Percentiles rank a stretch among this genome's conserved stretches.
Conservation (phyloP, 306 rosid species). For the Psophocarpus tetragonolobus region DNA sequence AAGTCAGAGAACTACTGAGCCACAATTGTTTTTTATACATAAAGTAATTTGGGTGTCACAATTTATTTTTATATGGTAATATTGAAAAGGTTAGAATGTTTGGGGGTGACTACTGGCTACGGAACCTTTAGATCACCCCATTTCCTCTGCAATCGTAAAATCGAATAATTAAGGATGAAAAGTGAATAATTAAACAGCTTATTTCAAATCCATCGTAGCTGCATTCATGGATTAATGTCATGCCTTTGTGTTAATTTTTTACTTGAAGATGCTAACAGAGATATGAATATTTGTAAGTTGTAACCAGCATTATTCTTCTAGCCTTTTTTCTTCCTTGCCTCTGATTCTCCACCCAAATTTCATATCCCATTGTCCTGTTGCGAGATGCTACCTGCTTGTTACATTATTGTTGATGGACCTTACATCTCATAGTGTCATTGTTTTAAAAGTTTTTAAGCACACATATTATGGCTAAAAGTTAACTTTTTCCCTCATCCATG, state of each 20-base stretch:
- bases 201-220: not conserved
- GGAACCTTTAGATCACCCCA: not conserved
- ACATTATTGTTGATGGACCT: not conserved
- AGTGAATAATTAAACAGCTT: not conserved
- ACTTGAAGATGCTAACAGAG: slow-evolving; percentile 14
- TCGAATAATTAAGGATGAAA: not conserved
- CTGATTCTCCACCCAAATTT: not conserved
- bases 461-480: not conserved
- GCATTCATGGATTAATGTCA: slow-evolving; percentile 11
- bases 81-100: not conserved
- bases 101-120: not conserved
- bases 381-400: slow-evolving; percentile 13
- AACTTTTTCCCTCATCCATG: not conserved
- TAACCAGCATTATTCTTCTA: not conserved
- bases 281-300: too few species aligned
- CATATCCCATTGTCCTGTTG: not conserved
- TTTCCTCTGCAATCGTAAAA: not conserved
- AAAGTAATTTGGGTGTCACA: not conserved
- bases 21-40: too few species aligned
- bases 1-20: not conserved
- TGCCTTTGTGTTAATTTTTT: not conserved
- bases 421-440: not conserved
- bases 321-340: not conserved
- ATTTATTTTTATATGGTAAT: not conserved
- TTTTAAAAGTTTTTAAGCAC: not conserved